These are phyloP conservation scores for Byssochlamys sp. DNA, from an alignment of 2,329 filamentous ascomycete species.

Conservation along the genomic window DNA sequence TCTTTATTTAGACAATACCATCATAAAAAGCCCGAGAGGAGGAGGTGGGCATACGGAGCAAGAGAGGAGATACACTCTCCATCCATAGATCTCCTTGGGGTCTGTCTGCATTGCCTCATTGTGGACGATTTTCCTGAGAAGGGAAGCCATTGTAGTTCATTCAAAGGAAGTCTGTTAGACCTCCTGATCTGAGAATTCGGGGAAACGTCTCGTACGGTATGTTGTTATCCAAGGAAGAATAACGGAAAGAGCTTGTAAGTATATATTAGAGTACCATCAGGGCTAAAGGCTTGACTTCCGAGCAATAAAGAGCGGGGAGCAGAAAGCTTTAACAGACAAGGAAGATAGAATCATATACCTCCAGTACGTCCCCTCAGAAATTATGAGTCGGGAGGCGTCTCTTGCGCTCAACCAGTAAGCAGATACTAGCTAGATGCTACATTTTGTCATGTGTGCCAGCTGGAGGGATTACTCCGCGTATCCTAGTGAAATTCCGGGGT, in stretches of 20 bases:
- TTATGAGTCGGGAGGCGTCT: background rate
- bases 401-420: background rate
- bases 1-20: constrained; percentile 2
- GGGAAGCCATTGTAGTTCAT: constrained; percentile 26
- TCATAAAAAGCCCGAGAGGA: background rate
- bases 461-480: background rate
- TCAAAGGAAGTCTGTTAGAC: constrained; percentile 5
- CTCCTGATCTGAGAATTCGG: constrained; percentile 13
- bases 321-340: background rate
- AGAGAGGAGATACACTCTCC: constrained; percentile 56
- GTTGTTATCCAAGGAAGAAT: background rate
- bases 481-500: background rate
- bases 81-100: constrained; percentile 59
- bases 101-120: constrained; percentile 64
- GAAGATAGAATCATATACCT: background rate
- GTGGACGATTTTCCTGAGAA: constrained; percentile 51
- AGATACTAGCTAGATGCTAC: background rate
- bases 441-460: background rate
- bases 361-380: background rate
- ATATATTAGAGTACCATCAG: background rate
- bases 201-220: background rate
- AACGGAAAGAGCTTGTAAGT: background rate
- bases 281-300: background rate
- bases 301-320: background rate
- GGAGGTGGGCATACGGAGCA: constrained; percentile 39